Percentiles rank a stretch among this genome's conserved stretches.
These are phyloP conservation scores for Didymellaceae sp. DNA, from an alignment of 2,329 filamentous ascomycete species.

Conservation along the genomic window DNA sequence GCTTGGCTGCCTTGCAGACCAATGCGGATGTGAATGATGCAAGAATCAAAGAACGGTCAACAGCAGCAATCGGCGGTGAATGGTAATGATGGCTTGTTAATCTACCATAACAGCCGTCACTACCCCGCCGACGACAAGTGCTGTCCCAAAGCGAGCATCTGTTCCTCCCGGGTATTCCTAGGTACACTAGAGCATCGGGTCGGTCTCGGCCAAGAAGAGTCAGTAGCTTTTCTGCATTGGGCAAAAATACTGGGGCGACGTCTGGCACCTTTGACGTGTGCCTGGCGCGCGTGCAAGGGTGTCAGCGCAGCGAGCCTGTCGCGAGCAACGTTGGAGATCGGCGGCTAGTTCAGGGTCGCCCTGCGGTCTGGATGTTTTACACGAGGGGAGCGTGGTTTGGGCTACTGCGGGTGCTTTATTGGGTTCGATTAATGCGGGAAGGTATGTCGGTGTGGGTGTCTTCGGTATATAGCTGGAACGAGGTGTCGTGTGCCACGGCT, in stretches of 20 bases:
- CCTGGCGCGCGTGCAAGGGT: constrained; percentile 9
- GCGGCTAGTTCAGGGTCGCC: constrained; percentile 18
- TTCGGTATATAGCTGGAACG: constrained; percentile 16
- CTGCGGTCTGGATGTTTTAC: constrained; percentile 19
- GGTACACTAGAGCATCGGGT: background rate
- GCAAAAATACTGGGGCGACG: constrained; percentile 8
- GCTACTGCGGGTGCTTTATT: constrained; percentile 21
- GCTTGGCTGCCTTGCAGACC: constrained; percentile 6
- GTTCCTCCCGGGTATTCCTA: constrained; percentile 8
- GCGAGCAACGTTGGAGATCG: constrained; percentile 18
- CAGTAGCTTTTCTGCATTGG: constrained; percentile 9
- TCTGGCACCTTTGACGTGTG: constrained; percentile 16
- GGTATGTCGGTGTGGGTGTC: constrained; percentile 14
- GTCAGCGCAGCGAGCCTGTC: constrained; percentile 4
- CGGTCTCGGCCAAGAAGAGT: constrained; percentile 16
- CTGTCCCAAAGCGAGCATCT: constrained; percentile 13
- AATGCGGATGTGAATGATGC: constrained; percentile 2
- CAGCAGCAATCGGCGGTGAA: constrained; percentile 14
- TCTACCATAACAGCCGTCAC: constrained; percentile 11
- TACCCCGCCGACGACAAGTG: constrained; percentile 10
- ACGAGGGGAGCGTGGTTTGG: constrained; percentile 20
- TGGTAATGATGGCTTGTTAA: too few species aligned
- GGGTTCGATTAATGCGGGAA: constrained; percentile 18
- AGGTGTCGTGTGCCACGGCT: constrained; percentile 9
- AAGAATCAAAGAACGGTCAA: constrained; percentile 3